Evolutionary conservation across 805 yeast species (phyloP).

Genomic region (Starmerella asiatica): DNA sequence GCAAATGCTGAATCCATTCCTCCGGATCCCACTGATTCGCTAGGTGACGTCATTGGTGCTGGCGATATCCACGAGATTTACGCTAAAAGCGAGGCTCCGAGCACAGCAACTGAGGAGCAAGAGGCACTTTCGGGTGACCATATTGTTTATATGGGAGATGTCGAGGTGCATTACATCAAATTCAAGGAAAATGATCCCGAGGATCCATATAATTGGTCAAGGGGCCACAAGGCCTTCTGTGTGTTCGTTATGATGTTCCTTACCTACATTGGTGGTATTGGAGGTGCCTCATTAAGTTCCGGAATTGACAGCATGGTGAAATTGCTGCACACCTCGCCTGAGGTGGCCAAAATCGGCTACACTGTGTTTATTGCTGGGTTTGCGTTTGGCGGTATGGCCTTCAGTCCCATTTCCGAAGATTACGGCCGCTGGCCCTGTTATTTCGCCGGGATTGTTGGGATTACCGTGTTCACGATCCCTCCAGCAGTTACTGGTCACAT

Average conservation of each 20-base stretch:
- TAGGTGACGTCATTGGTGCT: background rate
- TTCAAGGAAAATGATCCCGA: constrained; percentile 83
- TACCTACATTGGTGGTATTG: constrained; percentile 82
- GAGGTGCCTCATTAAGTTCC: constrained; percentile 81
- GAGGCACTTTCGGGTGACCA: background rate
- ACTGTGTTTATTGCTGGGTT: constrained; percentile 46
- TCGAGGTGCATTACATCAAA: constrained; percentile 31
- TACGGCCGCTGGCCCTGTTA: constrained; percentile 42
- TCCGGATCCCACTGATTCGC: background rate
- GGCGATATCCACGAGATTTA: constrained; percentile 2
- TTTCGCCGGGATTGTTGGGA: constrained; percentile 28
- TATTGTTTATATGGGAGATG: constrained; percentile 9
- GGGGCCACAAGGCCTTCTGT: constrained; percentile 29
- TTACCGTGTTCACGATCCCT: constrained; percentile 34
- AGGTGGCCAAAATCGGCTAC: constrained; percentile 43
- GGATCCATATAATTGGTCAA: constrained; percentile 78
- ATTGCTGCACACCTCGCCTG: constrained; percentile 53
- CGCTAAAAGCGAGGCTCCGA: background rate
- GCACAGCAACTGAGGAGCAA: background rate
- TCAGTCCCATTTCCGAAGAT: constrained; percentile 47
- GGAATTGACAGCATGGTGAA: constrained; percentile 59
- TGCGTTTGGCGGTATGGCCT: constrained; percentile 48
- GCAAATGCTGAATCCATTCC: background rate
- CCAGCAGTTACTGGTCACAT: constrained; percentile 39
- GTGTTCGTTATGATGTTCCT: constrained; percentile 54